Evolutionary conservation across 148 eudicot genomes (phyloP), one percentile per base, ranked within the genome.

Genomic region (Rhododendron williamsianum): DNA sequence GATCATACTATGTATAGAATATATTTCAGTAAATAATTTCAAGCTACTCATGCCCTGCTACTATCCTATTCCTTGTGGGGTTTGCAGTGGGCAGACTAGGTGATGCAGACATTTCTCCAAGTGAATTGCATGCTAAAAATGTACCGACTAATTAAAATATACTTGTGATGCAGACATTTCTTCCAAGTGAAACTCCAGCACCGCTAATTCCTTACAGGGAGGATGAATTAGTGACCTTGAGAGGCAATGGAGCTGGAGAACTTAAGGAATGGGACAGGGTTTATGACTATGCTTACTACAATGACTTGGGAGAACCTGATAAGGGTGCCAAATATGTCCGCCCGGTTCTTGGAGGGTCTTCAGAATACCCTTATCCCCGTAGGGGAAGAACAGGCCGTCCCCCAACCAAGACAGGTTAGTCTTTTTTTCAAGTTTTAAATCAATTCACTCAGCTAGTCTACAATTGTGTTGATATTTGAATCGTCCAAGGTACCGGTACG

Each of bases 201-300:
- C 86, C 91, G 4, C 86, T 96, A 13, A 56, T 73, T 23, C 86
- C 86, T 46, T 94, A 93, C 48, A 88, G 98, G 78, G 90, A 90
- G 54, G 92, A 93, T 69, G 99, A 96, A 77, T 86, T 96, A 18
- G 85, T 54, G 82, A 84, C 67, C 19, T 76, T 95, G 67, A 88
- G 95, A 84, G 98, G 99, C 74, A 86, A 81, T 84, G 99, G 99
- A 81, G 87, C 84, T 76, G 98, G 94, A 35, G 80, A 91, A 80
- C 90, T 93, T 3, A 83, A 96, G 82, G 95, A 95, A 87, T 95
- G 98, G 97, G 97, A 96, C 56, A 93, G 98, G 35, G 92, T 96
- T 0, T 96, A 96, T 87, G 99, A 96, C 90, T 96, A 96, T 81
- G 99, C 93, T 41, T 91, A 80, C 56, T 96, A 96, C 91, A 95